Percentiles rank a stretch among this genome's conserved stretches.
These are phyloP conservation scores for Aspergillus jensenii DNA, from an alignment of 2,329 filamentous ascomycete genomes.

Conservation along the genomic window DNA sequence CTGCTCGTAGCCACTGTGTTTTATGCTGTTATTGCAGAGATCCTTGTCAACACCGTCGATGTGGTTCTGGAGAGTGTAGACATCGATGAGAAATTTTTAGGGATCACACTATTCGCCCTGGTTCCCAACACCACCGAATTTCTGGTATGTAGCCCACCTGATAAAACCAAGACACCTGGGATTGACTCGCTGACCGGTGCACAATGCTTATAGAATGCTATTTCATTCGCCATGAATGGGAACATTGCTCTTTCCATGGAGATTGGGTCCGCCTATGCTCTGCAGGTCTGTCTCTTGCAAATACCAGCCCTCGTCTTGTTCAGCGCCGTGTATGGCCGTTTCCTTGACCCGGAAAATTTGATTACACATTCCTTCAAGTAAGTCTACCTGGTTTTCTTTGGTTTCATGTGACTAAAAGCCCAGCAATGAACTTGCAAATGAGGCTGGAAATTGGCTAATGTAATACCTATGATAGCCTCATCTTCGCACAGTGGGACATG, in stretches of 20 bases:
- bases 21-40: constrained; percentile 97
- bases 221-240: constrained; percentile 99
- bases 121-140: constrained; percentile 99
- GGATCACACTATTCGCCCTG: constrained; percentile 92
- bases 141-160: constrained; percentile 57
- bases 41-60: constrained; percentile 94
- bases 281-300: constrained; percentile 93
- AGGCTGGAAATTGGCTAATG: not conserved
- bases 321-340: constrained; percentile 70
- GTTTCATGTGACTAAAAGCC: not conserved
- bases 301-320: constrained; percentile 91
- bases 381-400: constrained; percentile 19
- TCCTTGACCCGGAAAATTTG: constrained; percentile 55
- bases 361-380: constrained; percentile 55
- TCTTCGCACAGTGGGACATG: constrained; percentile 99
- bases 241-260: constrained; percentile 99
- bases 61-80: constrained; percentile 88
- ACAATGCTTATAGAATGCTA: constrained; percentile 69
- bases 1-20: constrained; percentile 84
- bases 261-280: constrained; percentile 93
- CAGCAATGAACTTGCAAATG: not conserved
- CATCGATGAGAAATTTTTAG: constrained; percentile 95
- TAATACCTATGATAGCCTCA: constrained; percentile 55
- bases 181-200: not conserved
- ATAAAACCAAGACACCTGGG: not conserved